Percentiles rank a stretch among this genome's conserved stretches.
Evolutionary conservation across 441 rosid genomes (phyloP).

Genomic region (Populus tomentosa): DNA sequence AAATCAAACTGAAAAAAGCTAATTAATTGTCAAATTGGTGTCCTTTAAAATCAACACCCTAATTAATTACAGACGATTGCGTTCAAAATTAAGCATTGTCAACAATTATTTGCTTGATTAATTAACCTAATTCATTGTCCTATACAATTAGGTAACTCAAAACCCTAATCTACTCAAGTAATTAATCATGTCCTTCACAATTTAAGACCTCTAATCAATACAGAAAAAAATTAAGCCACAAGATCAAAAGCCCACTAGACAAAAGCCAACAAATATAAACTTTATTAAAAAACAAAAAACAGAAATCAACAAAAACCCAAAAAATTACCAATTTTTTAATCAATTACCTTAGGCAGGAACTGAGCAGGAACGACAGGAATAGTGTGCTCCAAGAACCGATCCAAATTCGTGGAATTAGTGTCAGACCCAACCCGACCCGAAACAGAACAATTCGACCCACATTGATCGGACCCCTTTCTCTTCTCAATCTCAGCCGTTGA

Average conservation of each 20-base stretch:
- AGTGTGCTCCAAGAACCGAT: constrained; percentile 68
- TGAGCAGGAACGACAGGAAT: constrained; percentile 67
- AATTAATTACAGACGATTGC: background rate
- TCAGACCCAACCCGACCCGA: constrained; percentile 23
- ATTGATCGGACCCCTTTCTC: constrained; percentile 31
- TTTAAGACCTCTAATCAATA: background rate
- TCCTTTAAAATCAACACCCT: background rate
- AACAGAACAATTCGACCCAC: constrained; percentile 41
- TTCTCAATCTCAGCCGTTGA: constrained; percentile 16
- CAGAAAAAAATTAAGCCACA: background rate
- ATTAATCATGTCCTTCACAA: constrained; percentile 5
- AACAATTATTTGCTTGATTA: background rate
- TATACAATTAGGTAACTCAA: background rate
- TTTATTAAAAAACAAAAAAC: background rate
- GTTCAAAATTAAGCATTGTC: background rate
- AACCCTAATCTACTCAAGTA: background rate
- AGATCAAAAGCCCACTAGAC: background rate
- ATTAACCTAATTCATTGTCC: background rate
- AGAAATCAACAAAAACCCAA: background rate
- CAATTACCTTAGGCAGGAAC: constrained; percentile 59
- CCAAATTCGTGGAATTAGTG: constrained; percentile 52
- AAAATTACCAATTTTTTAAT: background rate
- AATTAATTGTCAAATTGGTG: background rate
- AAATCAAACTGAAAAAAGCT: background rate
- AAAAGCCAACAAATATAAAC: background rate